Base-by-base conservation (phyloP, 176 grass and related monocot genomes). In the Triticum monococcum region DNA sequence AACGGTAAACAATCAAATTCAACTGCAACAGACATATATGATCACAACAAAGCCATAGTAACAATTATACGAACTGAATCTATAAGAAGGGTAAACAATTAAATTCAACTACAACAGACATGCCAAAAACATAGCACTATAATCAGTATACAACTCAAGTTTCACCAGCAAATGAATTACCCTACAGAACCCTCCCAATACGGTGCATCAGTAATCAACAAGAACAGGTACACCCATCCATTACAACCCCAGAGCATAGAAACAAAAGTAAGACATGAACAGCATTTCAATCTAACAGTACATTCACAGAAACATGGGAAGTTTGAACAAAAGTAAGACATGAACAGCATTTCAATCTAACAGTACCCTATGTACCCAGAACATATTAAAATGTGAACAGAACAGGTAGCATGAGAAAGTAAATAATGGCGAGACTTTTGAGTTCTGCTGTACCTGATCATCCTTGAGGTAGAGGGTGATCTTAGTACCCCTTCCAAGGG, bases 391-490 rank as follows among this genome's bases (percentile, higher is more conserved):
- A 12, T 35, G 5, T 5, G 24, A 69, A 69, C 4, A 54, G 12
- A n/a, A 31, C 25, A 66, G 23, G 24, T 3, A 48, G 14, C 41
- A 48, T 31, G 17, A 32, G 40, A 24, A 50, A 4, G 6, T 72
- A 82, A 80, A 56, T 38, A 61, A 10, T 18, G 76, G 10, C 8
- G 3, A 18, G 30, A 20, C 0, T 33, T 12, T 5, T 3, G 40
- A 43, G 9, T 1, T 17, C 25, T 41, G 67, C 4, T 5, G 38
- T 98, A 99, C 97, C 94, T 99, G 97, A 86, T 99, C 97, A 37
- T 99, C 97, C 92, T 99, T 99, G 17, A 99, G 94, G 85, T 89
- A 92, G 30, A 99, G 97, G 25, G 85, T 96, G 24, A 99, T 96
- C 87, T 96, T 99, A 7, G 97, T 99, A 28, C 97, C 97, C 75